Conservation (phyloP, 495 filamentous ascomycete species). For the Lasiosphaeris hirsuta region DNA sequence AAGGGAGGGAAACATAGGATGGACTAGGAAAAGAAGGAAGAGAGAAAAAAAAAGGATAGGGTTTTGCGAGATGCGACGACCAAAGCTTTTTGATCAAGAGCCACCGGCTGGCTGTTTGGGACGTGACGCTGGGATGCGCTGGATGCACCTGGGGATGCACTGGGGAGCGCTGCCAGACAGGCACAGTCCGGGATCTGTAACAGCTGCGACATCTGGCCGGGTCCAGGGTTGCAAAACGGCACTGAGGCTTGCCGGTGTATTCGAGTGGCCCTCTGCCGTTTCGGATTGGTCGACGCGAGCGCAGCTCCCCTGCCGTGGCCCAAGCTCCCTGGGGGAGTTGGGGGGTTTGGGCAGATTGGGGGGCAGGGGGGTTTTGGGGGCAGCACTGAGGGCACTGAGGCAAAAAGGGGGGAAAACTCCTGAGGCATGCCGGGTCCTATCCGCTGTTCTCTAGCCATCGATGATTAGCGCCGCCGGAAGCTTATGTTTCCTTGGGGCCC, state of each 20-base stretch:
- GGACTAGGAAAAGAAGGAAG: not conserved
- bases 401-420: not conserved
- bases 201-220: slow-evolving; percentile 19
- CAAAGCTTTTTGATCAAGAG: slow-evolving; percentile 18
- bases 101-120: too few relatives aligned
- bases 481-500: not conserved
- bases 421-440: too few relatives aligned
- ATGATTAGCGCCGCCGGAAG: not conserved
- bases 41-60: slow-evolving; percentile 5
- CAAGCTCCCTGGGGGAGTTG: slow-evolving; percentile 11
- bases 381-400: not conserved
- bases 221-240: slow-evolving; percentile 24
- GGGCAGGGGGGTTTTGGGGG: not conserved
- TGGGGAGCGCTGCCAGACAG: slow-evolving; percentile 17
- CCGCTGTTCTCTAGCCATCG: too few relatives aligned
- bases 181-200: slow-evolving; percentile 26
- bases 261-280: slow-evolving; percentile 19
- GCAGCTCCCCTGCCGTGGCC: slow-evolving; percentile 17
- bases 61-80: slow-evolving; percentile 6
- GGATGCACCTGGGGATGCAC: not conserved
- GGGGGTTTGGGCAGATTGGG: not conserved
- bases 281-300: slow-evolving; percentile 23
- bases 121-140: not conserved
- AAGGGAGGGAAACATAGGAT: not conserved
- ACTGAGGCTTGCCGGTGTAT: slow-evolving; percentile 21